Conservation (phyloP, 2,329 filamentous ascomycete species). For the Colletotrichum coccodes region DNA sequence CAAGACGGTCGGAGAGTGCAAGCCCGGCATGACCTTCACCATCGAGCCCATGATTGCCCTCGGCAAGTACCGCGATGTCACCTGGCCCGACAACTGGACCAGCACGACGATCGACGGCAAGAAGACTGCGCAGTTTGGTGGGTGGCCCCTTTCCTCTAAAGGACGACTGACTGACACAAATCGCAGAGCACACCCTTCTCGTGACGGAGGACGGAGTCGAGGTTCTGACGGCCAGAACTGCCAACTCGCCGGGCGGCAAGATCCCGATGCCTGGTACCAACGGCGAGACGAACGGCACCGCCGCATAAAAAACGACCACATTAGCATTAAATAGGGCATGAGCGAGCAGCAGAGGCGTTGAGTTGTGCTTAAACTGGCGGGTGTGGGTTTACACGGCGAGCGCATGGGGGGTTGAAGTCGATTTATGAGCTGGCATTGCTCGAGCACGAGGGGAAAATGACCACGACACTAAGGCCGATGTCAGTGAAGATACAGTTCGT, state of each 20-base stretch:
- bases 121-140: conserved; percentile 91
- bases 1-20: conserved; percentile 93
- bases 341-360: conserved; percentile 15
- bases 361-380: neutral
- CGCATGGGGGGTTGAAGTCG: neutral
- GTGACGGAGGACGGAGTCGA: conserved; percentile 87
- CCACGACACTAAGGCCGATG: neutral
- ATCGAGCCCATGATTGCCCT: conserved; percentile 99
- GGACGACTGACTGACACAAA: conserved; percentile 35
- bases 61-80: conserved; percentile 90
- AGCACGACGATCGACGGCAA: conserved; percentile 92
- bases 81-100: conserved; percentile 99
- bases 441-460: neutral
- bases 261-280: conserved; percentile 64
- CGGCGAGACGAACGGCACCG: conserved; percentile 26
- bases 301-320: conserved; percentile 10
- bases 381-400: neutral
- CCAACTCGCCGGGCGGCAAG: conserved; percentile 80
- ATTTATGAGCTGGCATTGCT: neutral
- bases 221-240: conserved; percentile 78
- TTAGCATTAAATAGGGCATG: neutral
- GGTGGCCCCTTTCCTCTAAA: conserved; percentile 39
- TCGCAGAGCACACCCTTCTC: conserved; percentile 79
- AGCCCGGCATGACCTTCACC: conserved; percentile 97
- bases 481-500: neutral